A percentile compares a stretch with the other conserved stretches of the same genome.
These are phyloP conservation scores for Zygoascus bituminiphila DNA, from an alignment of 805 yeast genomes.

Conservation along the genomic window DNA sequence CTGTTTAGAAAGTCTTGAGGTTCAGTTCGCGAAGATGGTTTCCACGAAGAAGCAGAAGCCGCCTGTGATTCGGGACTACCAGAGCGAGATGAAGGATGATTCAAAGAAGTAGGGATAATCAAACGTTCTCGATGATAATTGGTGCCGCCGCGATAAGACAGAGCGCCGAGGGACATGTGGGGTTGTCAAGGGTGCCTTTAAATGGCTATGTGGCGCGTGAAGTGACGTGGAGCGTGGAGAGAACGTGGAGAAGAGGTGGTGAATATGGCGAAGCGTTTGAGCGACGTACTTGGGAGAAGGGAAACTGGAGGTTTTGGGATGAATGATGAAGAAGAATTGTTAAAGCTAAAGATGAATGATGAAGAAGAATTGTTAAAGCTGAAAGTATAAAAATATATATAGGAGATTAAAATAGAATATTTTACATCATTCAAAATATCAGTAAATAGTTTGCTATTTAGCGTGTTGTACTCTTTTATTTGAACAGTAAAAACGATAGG, in stretches of 20 bases:
- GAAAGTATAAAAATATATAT: too few species aligned
- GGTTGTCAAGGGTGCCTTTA: not conserved
- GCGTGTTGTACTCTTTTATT: too few species aligned
- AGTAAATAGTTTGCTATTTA: too few species aligned
- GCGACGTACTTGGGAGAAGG: too few species aligned
- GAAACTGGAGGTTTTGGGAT: too few species aligned
- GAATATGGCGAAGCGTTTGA: not conserved
- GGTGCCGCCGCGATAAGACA: conserved; percentile 2
- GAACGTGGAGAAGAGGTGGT: not conserved
- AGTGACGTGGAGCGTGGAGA: not conserved
- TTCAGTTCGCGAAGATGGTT: not conserved
- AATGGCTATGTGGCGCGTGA: not conserved
- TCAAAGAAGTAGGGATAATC: not conserved
- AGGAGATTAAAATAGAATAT: too few species aligned
- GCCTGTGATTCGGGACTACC: not conserved
- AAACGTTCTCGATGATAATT: not conserved
- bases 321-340: too few species aligned
- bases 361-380: too few species aligned
- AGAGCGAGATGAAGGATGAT: not conserved
- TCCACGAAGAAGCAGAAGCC: not conserved
- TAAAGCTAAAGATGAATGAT: too few species aligned
- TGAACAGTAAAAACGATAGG: too few species aligned
- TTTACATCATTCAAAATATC: too few species aligned
- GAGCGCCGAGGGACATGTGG: conserved; percentile 1
- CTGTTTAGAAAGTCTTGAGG: not conserved